Percentiles rank a stretch among this genome's conserved stretches.
Conservation (phyloP, 345 rosid species). For the Eucalyptus grandis region DNA sequence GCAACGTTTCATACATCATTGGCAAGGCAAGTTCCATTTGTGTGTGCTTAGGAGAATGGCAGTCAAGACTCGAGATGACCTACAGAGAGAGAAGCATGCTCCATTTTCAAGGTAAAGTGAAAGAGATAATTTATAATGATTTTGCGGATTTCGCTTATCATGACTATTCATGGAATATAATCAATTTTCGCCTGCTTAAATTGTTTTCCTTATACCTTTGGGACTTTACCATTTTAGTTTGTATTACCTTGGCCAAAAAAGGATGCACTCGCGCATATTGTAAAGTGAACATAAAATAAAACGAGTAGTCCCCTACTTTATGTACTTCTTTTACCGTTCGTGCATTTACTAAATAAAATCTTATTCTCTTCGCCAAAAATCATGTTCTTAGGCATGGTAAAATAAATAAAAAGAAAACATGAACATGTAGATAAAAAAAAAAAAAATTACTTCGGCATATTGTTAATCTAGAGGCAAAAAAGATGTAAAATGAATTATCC, state of each 20-base stretch:
- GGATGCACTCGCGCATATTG: background rate
- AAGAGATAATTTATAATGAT: background rate
- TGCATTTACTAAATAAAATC: background rate
- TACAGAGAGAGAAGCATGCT: background rate
- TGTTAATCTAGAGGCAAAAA: background rate
- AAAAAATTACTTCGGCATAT: background rate
- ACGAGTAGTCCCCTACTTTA: background rate
- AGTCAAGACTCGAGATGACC: background rate
- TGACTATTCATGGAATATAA: background rate
- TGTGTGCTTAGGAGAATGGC: background rate
- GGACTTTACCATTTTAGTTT: background rate
- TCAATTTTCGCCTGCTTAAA: background rate
- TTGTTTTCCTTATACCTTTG: background rate
- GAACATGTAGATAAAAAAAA: background rate
- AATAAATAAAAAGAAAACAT: background rate
- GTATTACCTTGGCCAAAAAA: background rate
- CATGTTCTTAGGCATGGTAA: background rate
- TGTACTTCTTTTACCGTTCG: background rate
- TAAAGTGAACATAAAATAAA: background rate
- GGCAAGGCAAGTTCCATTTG: background rate
- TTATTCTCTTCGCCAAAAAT: background rate
- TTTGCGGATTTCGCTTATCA: background rate
- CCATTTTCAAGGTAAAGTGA: background rate
- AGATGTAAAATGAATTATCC: background rate
- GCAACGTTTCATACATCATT: background rate